Percentiles rank a stretch among this genome's conserved stretches.
phyloP scores from a whole-genome alignment of 345 rosid species.

The Eucalyptus pumila region DNA sequence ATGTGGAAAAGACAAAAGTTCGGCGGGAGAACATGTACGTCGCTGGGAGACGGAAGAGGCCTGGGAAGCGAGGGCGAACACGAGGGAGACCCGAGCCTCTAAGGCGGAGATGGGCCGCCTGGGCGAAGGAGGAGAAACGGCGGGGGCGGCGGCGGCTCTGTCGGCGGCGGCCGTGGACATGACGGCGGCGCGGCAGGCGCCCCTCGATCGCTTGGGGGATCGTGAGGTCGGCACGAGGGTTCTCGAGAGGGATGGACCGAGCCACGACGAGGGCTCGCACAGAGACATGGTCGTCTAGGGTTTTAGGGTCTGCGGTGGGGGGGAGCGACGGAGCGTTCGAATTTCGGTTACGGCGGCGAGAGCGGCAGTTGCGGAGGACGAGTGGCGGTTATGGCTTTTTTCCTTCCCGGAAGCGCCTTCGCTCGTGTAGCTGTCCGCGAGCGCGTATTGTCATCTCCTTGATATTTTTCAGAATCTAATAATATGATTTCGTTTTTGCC shows the following conservation, averaged over 20 bases:
- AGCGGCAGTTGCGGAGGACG: background rate
- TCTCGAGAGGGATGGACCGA: background rate
- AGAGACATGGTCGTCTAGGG: background rate
- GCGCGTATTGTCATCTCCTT: background rate
- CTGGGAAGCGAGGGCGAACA: conserved; percentile 75
- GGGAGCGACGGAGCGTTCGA: background rate
- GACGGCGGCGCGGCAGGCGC: background rate
- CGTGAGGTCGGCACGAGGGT: background rate
- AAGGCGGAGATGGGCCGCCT: conserved; percentile 37
- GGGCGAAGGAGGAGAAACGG: conserved; percentile 8
- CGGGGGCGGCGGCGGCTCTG: background rate
- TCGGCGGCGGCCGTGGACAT: conserved; percentile 14
- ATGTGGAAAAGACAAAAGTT: background rate
- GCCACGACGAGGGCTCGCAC: background rate
- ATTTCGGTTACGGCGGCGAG: background rate
- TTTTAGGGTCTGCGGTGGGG: background rate
- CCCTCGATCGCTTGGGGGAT: background rate
- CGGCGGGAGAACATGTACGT: conserved; percentile 38
- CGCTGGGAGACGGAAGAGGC: conserved; percentile 60
- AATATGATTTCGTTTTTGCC: background rate
- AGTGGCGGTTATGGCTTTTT: background rate
- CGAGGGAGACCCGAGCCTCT: conserved; percentile 74
- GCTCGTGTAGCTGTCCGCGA: background rate
- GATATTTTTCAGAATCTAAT: no score
- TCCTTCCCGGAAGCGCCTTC: background rate